Evolutionary conservation across 331 rosid genomes (phyloP).

Genomic region (Pyracantha coccinea): DNA sequence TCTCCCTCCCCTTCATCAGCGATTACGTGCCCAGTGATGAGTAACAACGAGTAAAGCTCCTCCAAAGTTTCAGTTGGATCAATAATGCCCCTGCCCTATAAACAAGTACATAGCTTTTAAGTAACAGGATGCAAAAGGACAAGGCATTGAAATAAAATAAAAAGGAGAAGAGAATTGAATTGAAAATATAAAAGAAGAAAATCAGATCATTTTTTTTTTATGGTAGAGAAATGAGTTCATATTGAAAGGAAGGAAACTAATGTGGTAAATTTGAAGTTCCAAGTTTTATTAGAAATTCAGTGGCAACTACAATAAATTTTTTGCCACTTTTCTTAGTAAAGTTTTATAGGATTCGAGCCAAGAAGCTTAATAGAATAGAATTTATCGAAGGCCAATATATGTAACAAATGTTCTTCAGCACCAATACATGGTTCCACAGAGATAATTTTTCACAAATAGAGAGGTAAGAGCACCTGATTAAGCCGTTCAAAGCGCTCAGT

Average conservation of each 20-base stretch:
- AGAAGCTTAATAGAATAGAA: neutral
- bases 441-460: slow-evolving; percentile 18
- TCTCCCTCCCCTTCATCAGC: slow-evolving; percentile 99
- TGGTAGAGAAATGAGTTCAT: neutral
- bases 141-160: neutral
- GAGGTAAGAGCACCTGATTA: slow-evolving; percentile 52
- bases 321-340: neutral
- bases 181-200: neutral
- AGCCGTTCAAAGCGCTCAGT: slow-evolving; percentile 61
- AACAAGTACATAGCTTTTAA: slow-evolving; percentile 25
- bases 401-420: neutral
- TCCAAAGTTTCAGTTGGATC: slow-evolving; percentile 85
- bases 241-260: neutral
- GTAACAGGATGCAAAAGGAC: neutral
- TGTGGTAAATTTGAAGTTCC: neutral
- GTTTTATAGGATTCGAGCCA: neutral
- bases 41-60: slow-evolving; percentile 85
- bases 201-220: too few species aligned
- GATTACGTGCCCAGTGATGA: slow-evolving; percentile 78
- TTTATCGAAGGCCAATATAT: neutral
- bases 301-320: too few species aligned
- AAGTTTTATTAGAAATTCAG: neutral
- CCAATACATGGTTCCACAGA: slow-evolving; percentile 8
- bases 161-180: neutral
- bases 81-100: slow-evolving; percentile 76